A percentile compares a stretch with the other conserved stretches of the same genome.
Conservation (phyloP, 768 basidiomycete genomes). For the Exsudoporus frostii region DNA sequence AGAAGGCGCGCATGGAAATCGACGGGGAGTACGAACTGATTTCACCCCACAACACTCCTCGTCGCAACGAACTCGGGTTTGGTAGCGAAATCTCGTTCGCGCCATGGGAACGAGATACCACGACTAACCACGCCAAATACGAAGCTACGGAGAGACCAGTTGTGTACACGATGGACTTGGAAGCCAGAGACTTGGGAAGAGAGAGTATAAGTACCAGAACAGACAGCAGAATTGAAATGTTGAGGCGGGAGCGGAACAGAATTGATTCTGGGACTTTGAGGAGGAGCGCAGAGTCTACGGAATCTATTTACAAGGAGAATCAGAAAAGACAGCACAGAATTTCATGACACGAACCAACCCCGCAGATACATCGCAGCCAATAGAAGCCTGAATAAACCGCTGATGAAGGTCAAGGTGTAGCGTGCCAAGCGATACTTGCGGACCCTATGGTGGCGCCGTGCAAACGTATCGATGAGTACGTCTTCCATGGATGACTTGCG, state of each 20-base stretch:
- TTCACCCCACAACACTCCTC: slow-evolving; percentile 60
- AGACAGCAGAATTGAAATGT: slow-evolving; percentile 41
- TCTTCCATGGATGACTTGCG: slow-evolving; percentile 65
- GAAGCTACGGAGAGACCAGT: slow-evolving; percentile 58
- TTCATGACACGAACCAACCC: slow-evolving; percentile 42
- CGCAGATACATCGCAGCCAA: slow-evolving; percentile 62
- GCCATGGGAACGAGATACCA: slow-evolving; percentile 49
- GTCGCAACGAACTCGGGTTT: slow-evolving; percentile 36
- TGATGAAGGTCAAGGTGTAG: slow-evolving; percentile 41
- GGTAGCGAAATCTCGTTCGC: slow-evolving; percentile 39
- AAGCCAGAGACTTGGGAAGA: slow-evolving; percentile 51
- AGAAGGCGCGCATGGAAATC: background rate
- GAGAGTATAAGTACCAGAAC: slow-evolving; percentile 49
- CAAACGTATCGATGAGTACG: slow-evolving; percentile 58
- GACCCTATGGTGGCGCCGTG: slow-evolving; percentile 52
- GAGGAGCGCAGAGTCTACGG: slow-evolving; percentile 49
- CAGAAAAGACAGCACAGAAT: slow-evolving; percentile 2
- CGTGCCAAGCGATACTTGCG: slow-evolving; percentile 43
- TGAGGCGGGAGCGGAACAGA: slow-evolving; percentile 35
- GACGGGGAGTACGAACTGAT: slow-evolving; percentile 45
- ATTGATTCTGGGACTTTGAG: slow-evolving; percentile 40
- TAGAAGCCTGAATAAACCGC: slow-evolving; percentile 45
- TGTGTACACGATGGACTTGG: slow-evolving; percentile 51
- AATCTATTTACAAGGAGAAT: slow-evolving; percentile 39
- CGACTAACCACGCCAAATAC: slow-evolving; percentile 61